Base-by-base conservation (phyloP, 1,284 basidiomycete genomes). In the Anthracocystis setariae region DNA sequence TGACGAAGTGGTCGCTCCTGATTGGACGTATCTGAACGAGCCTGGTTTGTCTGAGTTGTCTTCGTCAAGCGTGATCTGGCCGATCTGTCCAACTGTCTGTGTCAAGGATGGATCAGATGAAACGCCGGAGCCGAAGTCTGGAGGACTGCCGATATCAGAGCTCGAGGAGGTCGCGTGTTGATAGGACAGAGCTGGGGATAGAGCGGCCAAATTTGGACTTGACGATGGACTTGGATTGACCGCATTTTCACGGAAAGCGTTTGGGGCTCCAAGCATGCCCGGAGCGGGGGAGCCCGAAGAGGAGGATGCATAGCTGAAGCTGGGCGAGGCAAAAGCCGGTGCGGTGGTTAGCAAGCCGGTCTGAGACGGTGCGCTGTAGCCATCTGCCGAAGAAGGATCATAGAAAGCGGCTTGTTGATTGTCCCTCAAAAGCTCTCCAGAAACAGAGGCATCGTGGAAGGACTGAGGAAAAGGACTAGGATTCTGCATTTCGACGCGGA, bases 381-480 rank as follows among this genome's bases (percentile, higher is more conserved):
- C 70, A 54, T 73, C 70, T 0, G 70, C 70, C 5, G 70, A 73
- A 3, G 60, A 64, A 4, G 70, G 70, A 42, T 73, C 70, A 49
- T 73, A 73, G 48, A 68, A 73, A 17, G 63, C 55, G 9, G 45
- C 46, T 32, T 54, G 32, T 24, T 55, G 44, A 8, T 39, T 23
- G 18, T 54, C 50, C 13, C 45, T 50, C 20, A 23, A 42, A 2
- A 38, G 10, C 4, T 47, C 40, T 13, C 42, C 48, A 21, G 50
- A 51, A 12, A 50, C 44, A 33, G 38, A 39, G 12, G 29, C 39
- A 10, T 56, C 40, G 47, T 37, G 38, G 18, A 47, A 39, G 8
- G 32, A 23, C 12, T 27, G 46, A 27, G 44, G 35, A 37, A 20
- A 23, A 3, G 46, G 32, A 46, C 46, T 27, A 17, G 62, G 10